Evolutionary conservation across 192 early-diverging fungal genomes (phyloP).

Genomic region (Umbelopsis ramanniana): DNA sequence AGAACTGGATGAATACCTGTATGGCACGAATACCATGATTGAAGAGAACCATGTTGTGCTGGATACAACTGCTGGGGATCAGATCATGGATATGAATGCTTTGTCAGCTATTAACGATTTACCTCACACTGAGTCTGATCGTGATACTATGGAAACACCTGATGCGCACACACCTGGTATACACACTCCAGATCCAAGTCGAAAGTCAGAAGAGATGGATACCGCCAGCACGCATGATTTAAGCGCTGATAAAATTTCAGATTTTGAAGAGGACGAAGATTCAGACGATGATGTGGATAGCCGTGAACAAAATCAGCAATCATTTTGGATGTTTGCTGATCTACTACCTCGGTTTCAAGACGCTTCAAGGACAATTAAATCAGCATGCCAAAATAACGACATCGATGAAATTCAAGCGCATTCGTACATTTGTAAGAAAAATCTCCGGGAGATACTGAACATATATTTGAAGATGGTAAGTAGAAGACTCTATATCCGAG

Average conservation of each 20-base stretch:
- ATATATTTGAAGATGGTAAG: conserved; percentile 39
- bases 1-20: conserved; percentile 34
- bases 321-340: conserved; percentile 46
- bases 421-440: conserved; percentile 29
- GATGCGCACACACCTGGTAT: not conserved
- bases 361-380: conserved; percentile 6
- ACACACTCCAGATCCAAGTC: not conserved
- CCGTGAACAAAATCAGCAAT: conserved; percentile 30
- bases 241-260: not conserved
- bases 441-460: conserved; percentile 35
- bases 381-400: not conserved
- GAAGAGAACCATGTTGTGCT: not conserved
- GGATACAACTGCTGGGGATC: not conserved
- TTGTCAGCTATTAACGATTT: not conserved
- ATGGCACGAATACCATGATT: conserved; percentile 20
- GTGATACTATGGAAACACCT: not conserved
- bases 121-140: not conserved
- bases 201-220: conserved; percentile 6
- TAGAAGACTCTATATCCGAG: not conserved
- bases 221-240: not conserved
- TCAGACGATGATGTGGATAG: not conserved
- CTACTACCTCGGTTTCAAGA: conserved; percentile 33
- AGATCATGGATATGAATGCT: conserved; percentile 8
- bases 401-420: conserved; percentile 27
- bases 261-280: conserved; percentile 8